A percentile compares a stretch with the other conserved stretches of the same genome.
These are phyloP conservation scores for Microcyclospora pomicola DNA, from an alignment of 2,329 filamentous ascomycete genomes.

Conservation along the genomic window DNA sequence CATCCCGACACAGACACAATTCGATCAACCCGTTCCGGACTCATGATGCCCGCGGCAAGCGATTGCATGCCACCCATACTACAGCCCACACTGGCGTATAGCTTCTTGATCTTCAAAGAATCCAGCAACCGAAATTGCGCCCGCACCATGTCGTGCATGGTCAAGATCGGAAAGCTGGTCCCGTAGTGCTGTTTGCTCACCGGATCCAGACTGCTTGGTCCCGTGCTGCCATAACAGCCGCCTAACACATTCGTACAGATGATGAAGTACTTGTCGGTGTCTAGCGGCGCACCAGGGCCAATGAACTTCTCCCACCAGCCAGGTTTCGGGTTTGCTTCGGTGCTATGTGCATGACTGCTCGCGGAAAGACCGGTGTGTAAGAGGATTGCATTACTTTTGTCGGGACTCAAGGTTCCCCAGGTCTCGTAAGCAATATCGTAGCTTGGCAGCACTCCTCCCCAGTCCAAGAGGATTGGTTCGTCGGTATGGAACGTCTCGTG, in stretches of 20 bases:
- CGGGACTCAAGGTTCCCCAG: conserved; percentile 69
- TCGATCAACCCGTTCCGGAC: conserved; percentile 65
- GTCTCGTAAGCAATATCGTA: conserved; percentile 89
- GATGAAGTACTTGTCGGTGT: conserved; percentile 83
- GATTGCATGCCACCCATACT: conserved; percentile 99
- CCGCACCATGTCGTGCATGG: conserved; percentile 93
- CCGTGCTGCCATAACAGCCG: conserved; percentile 90
- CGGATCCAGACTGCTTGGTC: conserved; percentile 76
- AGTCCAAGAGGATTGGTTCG: conserved; percentile 71
- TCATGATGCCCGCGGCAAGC: conserved; percentile 71
- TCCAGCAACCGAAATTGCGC: conserved; percentile 88
- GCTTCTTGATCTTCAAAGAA: conserved; percentile 55
- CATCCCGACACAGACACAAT: conserved; percentile 88
- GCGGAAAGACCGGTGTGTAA: conserved; percentile 89
- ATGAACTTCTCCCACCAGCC: conserved; percentile 99
- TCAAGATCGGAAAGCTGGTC: conserved; percentile 88
- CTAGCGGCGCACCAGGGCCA: conserved; percentile 67
- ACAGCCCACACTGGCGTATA: conserved; percentile 86
- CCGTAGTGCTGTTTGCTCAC: conserved; percentile 80
- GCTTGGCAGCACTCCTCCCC: conserved; percentile 80
- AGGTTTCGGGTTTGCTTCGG: conserved; percentile 67
- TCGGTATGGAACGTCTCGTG: conserved; percentile 63
- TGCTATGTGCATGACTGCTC: conserved; percentile 94
- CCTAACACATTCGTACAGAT: conserved; percentile 96
- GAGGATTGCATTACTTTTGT: conserved; percentile 78